phyloP scores from a whole-genome alignment of 257 asterid genomes.

The Gardenia jasminoides region DNA sequence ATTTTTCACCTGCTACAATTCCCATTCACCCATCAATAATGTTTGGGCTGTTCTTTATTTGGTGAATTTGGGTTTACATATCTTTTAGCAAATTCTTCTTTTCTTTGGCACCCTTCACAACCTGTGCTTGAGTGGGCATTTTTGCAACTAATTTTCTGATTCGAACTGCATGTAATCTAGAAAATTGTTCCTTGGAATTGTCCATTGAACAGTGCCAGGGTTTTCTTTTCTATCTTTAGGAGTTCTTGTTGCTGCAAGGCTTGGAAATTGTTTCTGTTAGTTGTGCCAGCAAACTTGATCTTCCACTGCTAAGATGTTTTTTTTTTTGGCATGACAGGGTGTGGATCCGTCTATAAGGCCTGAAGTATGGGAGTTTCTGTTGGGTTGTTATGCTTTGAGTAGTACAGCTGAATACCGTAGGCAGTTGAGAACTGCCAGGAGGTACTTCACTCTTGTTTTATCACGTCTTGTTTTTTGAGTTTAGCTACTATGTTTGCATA shows the following conservation, averaged over 20 bases:
- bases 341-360: slow-evolving; percentile 94
- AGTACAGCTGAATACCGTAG: slow-evolving; percentile 77
- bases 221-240: neutral
- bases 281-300: neutral
- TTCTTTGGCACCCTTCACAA: neutral
- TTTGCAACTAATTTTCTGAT: neutral
- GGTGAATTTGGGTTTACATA: neutral
- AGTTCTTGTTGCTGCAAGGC: neutral
- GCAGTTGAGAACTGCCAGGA: slow-evolving; percentile 82
- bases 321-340: slow-evolving; percentile 57
- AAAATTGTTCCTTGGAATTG: neutral
- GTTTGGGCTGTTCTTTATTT: neutral
- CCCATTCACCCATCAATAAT: neutral
- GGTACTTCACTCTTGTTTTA: slow-evolving; percentile 40
- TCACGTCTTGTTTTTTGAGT: neutral
- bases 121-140: neutral
- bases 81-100: neutral
- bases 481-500: neutral
- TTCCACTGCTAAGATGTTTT: slow-evolving; percentile 17
- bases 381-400: slow-evolving; percentile 89
- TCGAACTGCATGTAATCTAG: neutral
- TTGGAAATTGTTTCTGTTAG: neutral
- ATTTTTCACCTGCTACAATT: neutral
- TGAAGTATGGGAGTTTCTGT: slow-evolving; percentile 98
- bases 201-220: neutral